These are phyloP conservation scores for Suillus fuscotomentosus DNA, from an alignment of 768 basidiomycete species.

Conservation along the genomic window DNA sequence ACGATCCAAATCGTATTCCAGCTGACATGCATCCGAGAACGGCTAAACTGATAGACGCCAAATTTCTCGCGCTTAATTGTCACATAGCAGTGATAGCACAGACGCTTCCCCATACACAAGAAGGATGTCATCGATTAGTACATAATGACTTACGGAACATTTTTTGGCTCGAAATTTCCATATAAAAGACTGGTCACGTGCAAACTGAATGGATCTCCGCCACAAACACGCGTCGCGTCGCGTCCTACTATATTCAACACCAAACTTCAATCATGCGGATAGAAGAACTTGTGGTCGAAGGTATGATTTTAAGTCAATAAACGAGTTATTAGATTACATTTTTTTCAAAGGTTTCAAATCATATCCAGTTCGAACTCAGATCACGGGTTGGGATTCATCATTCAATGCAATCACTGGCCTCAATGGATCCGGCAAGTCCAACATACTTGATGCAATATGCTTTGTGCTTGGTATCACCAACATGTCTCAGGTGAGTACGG, in stretches of 20 bases:
- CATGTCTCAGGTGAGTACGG: conserved; percentile 72
- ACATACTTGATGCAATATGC: conserved; percentile 98
- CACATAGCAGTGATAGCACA: not conserved
- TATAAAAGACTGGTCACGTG: conserved; percentile 16
- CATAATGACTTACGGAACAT: not conserved
- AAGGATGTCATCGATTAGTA: not conserved
- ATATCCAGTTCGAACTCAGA: conserved; percentile 93
- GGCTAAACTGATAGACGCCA: not conserved
- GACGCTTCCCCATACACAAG: not conserved
- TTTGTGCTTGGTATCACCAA: conserved; percentile 98
- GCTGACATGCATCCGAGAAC: not conserved
- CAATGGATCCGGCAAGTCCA: conserved; percentile 97
- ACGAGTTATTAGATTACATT: not conserved
- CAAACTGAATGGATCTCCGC: conserved; percentile 20
- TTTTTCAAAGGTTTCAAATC: conserved; percentile 83
- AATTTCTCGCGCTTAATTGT: not conserved
- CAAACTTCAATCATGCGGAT: conserved; percentile 69
- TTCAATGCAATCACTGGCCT: conserved; percentile 99
- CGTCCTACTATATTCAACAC: conserved; percentile 9
- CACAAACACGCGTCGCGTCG: conserved; percentile 33
- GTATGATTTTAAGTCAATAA: conserved; percentile 32
- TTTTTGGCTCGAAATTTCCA: not conserved
- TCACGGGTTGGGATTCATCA: conserved; percentile 94
- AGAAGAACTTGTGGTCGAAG: conserved; percentile 94
- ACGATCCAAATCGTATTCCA: not conserved